Evolutionary conservation across 345 rosid genomes (phyloP).

Genomic region (Toxicodendron radicans): DNA sequence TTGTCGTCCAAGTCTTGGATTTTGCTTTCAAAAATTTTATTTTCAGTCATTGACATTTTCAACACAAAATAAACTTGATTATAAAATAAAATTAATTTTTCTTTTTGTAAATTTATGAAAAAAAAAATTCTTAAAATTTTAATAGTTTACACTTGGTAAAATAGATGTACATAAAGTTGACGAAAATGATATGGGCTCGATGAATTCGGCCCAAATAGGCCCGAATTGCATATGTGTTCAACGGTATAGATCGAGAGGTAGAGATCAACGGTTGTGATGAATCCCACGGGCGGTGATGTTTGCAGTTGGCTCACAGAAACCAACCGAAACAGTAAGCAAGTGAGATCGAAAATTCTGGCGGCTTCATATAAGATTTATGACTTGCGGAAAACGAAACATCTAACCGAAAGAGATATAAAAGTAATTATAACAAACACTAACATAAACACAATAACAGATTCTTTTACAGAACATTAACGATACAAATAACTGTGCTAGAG

Average conservation of each 20-base stretch:
- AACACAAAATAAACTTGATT: too few relatives aligned
- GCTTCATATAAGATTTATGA: conserved; percentile 1
- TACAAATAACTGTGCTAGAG: background rate
- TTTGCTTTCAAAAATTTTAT: too few relatives aligned
- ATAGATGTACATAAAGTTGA: too few relatives aligned
- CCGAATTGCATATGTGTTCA: background rate
- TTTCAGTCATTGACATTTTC: too few relatives aligned
- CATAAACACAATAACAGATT: too few relatives aligned
- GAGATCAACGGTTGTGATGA: background rate
- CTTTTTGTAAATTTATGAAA: too few relatives aligned
- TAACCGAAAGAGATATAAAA: background rate
- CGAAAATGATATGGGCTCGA: background rate
- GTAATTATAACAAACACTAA: background rate
- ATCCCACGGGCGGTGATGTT: background rate
- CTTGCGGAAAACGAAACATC: conserved; percentile 11
- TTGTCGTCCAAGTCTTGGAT: too few relatives aligned
- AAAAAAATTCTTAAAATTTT: too few relatives aligned
- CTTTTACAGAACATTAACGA: background rate
- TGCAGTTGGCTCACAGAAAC: background rate
- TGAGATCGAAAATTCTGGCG: conserved; percentile 22
- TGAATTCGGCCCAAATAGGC: background rate
- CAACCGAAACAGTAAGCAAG: background rate
- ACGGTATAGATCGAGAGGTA: background rate
- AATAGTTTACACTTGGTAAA: too few relatives aligned
- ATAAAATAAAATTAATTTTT: too few relatives aligned